Conservation (phyloP, 208 protist genomes). For the Endotrypanum monterogeii region DNA sequence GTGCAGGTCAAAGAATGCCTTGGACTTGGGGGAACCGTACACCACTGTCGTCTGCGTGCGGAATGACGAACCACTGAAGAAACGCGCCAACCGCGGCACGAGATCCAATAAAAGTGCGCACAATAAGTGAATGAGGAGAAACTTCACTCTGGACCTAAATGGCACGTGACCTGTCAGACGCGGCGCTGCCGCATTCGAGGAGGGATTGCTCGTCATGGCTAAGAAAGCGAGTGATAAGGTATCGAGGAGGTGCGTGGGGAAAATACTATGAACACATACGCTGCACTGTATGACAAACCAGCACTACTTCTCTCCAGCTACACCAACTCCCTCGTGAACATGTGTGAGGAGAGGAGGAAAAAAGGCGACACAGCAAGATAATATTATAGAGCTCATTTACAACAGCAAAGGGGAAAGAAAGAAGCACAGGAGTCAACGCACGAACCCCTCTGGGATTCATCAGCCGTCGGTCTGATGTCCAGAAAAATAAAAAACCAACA, state of each 20-base stretch:
- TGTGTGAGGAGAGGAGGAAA: too few species aligned
- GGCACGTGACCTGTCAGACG: conserved; percentile 1
- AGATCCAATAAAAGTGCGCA: conserved; percentile 20
- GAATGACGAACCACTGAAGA: conserved; percentile 5
- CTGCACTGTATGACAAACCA: too few species aligned
- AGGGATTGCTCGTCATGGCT: not conserved
- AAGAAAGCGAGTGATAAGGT: not conserved
- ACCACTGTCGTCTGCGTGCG: not conserved
- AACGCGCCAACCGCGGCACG: conserved; percentile 4
- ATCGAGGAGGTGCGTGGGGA: not conserved
- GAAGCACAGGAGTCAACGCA: too few species aligned
- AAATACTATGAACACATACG: not conserved
- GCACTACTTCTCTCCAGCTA: not conserved
- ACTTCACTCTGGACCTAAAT: conserved; percentile 29
- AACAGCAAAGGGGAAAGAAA: too few species aligned
- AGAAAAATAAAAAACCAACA: too few species aligned
- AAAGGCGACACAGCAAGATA: too few species aligned
- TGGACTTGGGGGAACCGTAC: conserved; percentile 7
- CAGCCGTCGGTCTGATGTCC: too few species aligned
- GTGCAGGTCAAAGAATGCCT: conserved; percentile 39
- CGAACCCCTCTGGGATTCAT: too few species aligned
- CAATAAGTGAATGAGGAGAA: conserved; percentile 30
- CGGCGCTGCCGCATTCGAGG: not conserved
- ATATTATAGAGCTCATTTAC: too few species aligned
- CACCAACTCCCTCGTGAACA: too few species aligned